phyloP scores from a whole-genome alignment of 257 asterid genomes.

The Capsicum rhomboideum region DNA sequence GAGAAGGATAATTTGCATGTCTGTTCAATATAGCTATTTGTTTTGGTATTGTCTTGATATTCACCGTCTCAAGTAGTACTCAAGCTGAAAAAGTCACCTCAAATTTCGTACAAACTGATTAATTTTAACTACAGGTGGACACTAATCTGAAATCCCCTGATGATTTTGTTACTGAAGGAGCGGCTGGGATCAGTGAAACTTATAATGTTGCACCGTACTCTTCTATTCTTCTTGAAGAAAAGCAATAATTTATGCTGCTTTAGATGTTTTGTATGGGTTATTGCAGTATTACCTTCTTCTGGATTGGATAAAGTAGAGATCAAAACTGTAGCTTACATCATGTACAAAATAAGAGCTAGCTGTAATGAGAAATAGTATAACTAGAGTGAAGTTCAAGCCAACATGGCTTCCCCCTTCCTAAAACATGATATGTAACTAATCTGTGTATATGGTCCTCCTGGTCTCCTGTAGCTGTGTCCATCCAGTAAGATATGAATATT shows the following conservation, averaged over 20 bases:
- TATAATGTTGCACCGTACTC: conserved; percentile 74
- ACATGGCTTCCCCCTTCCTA: background rate
- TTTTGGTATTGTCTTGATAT: background rate
- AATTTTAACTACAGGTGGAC: conserved; percentile 56
- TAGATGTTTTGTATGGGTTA: background rate
- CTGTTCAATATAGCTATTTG: background rate
- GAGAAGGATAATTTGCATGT: background rate
- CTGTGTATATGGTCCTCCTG: no score
- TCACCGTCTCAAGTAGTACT: background rate
- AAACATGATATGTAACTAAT: background rate
- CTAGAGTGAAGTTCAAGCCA: background rate
- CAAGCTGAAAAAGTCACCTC: background rate
- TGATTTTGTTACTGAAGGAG: conserved; percentile 63
- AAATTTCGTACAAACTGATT: background rate
- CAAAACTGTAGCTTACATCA: background rate
- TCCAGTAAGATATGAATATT: no score
- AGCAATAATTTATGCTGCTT: conserved; percentile 19
- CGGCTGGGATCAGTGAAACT: conserved; percentile 37
- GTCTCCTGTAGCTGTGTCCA: no score
- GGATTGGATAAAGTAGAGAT: background rate
- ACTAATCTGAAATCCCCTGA: conserved; percentile 72
- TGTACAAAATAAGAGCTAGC: background rate
- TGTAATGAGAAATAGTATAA: background rate
- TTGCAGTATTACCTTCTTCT: background rate
- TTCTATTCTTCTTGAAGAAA: conserved; percentile 69